Evolutionary conservation across 495 filamentous ascomycete genomes (phyloP), one percentile per base, ranked within the genome.

Genomic region (Penicillium angulare): DNA sequence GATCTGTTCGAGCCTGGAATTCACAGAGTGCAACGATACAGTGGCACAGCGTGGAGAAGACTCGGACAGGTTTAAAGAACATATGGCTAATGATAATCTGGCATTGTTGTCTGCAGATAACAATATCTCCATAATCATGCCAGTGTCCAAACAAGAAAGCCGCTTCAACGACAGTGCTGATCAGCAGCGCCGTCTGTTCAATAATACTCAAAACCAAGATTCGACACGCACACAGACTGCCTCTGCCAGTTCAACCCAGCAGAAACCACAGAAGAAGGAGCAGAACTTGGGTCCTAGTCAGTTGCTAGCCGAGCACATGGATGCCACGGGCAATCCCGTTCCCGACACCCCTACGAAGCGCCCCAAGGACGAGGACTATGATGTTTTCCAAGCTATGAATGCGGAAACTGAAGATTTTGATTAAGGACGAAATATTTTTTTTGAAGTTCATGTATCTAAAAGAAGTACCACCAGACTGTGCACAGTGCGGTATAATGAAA

Each of bases 291-390:
- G 48, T 18, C 53, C 65, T 1, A 65, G 67, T 42, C 61, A 71
- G 46, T 29, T 60, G 35, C 44, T 74, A 7, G 58, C 41, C 0
- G 61, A 57, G 49, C 63, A 58, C 8, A 72, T 69, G 57, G 51
- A 75, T 29, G 41, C 56, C 9, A 9, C 61, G 17, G 74, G 72
- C 7, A 66, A 73, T 21, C 64, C 68, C 0, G 65, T 68, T 13
- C 61, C 69, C 17, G 69, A 77, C 20, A 52, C 60, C 6, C 26
- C 60, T 52, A 7, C 31, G 35, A 16, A 53, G 55, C 43, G 44
- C n/a, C n/a, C n/a, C 29, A 27, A 49, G 7, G 38, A 15, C 20
- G 51, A 59, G n/a, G 63, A 70, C 9, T 57, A 65, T 22, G 65
- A 73, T 40, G 13, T 65, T 9, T 64, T 52, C 12, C 61, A 61